Percentiles rank a stretch among this genome's conserved stretches.
phyloP scores from a whole-genome alignment of 192 early-diverging fungal genomes.

The Backusella sp. region DNA sequence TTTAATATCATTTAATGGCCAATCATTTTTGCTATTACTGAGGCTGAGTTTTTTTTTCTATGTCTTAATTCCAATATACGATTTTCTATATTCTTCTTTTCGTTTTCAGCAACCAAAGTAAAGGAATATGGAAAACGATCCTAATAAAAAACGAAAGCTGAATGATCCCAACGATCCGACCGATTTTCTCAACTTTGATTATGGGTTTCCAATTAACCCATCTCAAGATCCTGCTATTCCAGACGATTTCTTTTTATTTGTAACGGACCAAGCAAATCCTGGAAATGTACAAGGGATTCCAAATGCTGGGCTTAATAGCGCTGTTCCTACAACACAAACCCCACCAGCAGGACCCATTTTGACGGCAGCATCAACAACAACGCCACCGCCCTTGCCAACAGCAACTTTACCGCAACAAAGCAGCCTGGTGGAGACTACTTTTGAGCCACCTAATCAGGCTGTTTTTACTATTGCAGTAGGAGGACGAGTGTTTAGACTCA shows the following conservation, averaged over 20 bases:
- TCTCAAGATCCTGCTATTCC: neutral
- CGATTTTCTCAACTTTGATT: slow-evolving; percentile 16
- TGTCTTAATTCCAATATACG: neutral
- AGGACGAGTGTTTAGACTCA: slow-evolving; percentile 24
- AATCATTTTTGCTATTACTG: neutral
- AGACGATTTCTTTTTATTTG: slow-evolving; percentile 21
- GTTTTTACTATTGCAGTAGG: slow-evolving; percentile 35
- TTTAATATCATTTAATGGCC: neutral
- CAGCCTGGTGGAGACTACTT: neutral
- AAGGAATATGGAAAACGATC: neutral
- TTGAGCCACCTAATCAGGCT: slow-evolving; percentile 21
- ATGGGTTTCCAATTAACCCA: neutral
- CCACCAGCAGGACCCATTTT: neutral
- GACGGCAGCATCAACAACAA: neutral
- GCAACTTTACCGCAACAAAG: neutral
- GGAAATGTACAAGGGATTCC: neutral
- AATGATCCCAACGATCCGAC: neutral
- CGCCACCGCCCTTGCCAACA: neutral
- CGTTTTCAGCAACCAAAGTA: neutral
- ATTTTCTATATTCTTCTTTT: neutral
- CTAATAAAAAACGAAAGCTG: neutral
- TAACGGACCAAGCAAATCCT: neutral
- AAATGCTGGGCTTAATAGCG: neutral
- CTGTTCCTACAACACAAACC: neutral
- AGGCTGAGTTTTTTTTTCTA: neutral